Base-by-base conservation (phyloP, 805 yeast genomes). In the Pichia phayaonensis region DNA sequence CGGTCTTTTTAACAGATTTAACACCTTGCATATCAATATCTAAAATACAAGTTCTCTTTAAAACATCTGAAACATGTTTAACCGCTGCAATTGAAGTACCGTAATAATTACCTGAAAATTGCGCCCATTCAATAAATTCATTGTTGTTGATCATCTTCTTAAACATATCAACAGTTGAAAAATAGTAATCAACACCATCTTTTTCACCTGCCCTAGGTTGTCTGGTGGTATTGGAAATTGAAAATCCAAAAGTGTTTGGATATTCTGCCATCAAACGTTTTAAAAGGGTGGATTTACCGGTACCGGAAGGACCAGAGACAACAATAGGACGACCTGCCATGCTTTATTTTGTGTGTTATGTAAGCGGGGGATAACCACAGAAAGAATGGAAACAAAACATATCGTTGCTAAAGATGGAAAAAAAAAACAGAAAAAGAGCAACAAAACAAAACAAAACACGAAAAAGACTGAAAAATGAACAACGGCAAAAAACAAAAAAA, bases 21-120 rank as follows among this genome's bases (percentile, higher is more conserved):
- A 94, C 99, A 58, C 99, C 99, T 73, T 94, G 98, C 97, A 92
- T 90, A 77, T 94, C 99, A 58, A 94, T 94, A 70, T 94, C 99
- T 65, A 94, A 76, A 55, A 94, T 83, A 73, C 98, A 94, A 48
- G 83, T 84, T 68, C 77, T 81, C 60, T 89, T 86, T 53, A 75
- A 66, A 47, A 70, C 68, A 44, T 76, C 73, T 46, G 77, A 67
- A 43, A 86, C 90, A 56, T 83, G 84, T 59, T 86, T 77, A 44
- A 94, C 97, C 29, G 96, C 84, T 63, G 81, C 84, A 61, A 89
- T 75, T 44, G 96, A 76, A 46, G 99, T 94, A 52, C 99, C 99
- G 70, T 94, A 94, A 75, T 86, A 90, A 76, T 94, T 94, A 47
- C 98, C 98, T 13, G 96, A 88, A 64, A 94, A 94, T 70, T 90